Base-by-base conservation (phyloP, 169 alveolate genomes). In the Plasmodium knowlesi region DNA sequence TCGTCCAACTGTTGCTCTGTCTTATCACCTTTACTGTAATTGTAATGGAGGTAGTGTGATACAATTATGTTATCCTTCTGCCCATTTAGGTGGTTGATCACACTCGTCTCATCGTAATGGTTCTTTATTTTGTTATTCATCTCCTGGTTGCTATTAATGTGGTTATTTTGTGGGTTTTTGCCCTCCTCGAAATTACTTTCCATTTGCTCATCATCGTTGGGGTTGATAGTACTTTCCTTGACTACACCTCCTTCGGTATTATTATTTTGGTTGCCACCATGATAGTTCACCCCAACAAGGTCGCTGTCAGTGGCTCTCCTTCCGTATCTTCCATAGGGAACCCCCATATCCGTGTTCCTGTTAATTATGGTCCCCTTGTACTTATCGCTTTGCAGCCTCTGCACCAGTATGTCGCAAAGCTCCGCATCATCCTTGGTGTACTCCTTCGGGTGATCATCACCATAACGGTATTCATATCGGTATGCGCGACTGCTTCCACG, bases 281-380 rank as follows among this genome's bases (percentile, higher is more conserved):
- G n/a, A 67, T 28, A 67, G 14, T 67, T 67, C 41, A 0, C 30
- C 30, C 6, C 76, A 16, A 67, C 14, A 10, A 12, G n/a, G 30
- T 28, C 39, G 14, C n/a, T 19, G 37, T n/a, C 76, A 22, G 32
- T 1, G 2, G n/a, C 37, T 5, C 37, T 67, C 19, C 30, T 28
- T 67, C 41, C 30, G n/a, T 25, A 8, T n/a, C 5, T 67, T 8
- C 30, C 37, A 67, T 67, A 67, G 14, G 76, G 76, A 8, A 67
- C 41, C 37, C 37, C 76, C 8, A 67, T 16, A 5, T n/a, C n/a
- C 5, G 19, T n/a, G 34, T 74, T 50, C 76, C 71, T 46, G 80
- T 86, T 73, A 34, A 73, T 76, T n/a, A 73, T 32, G 28, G 28
- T 76, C 37, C 86, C 86, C 80, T 86, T 86, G 54, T 54, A 46